A percentile compares a stretch with the other conserved stretches of the same genome.
Evolutionary conservation across 2,329 filamentous ascomycete species (phyloP).

Genomic region (Xylaria sp.): DNA sequence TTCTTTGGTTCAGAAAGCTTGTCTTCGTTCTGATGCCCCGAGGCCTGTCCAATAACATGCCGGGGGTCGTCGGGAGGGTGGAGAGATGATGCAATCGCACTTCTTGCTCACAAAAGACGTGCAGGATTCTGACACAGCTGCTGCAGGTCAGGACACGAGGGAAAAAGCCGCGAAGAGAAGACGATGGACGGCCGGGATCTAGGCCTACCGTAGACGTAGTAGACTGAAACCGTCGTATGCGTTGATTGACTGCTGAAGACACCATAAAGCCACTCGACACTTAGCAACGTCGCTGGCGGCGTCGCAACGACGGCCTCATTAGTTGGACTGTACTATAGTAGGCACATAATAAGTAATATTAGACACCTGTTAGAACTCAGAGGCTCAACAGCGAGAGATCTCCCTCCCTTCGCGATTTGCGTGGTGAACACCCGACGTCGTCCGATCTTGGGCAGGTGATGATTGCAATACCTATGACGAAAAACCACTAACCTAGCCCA

Average conservation of each 20-base stretch:
- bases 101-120: constrained; percentile 2
- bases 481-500: constrained; percentile 7
- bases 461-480: constrained; percentile 18
- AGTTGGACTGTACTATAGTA: no score
- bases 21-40: constrained; percentile 9
- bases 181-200: background rate
- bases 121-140: constrained; percentile 5
- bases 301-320: no score
- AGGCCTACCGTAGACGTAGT: background rate
- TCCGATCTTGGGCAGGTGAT: constrained; percentile 8
- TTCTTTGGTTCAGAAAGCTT: constrained; percentile 6
- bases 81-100: constrained; percentile 25
- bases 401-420: background rate
- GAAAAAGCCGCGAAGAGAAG: background rate
- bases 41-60: constrained; percentile 15
- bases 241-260: background rate
- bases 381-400: no score
- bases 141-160: constrained; percentile 11
- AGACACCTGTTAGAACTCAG: no score
- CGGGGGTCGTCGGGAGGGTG: constrained; percentile 5
- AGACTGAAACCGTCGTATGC: background rate
- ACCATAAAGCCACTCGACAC: background rate
- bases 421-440: constrained; percentile 6
- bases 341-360: no score
- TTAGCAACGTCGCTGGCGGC: no score